Percentiles rank a stretch among this genome's conserved stretches.
Conservation (phyloP, 139 green algal species). For the Auxenochlorella pyrenoidosa region DNA sequence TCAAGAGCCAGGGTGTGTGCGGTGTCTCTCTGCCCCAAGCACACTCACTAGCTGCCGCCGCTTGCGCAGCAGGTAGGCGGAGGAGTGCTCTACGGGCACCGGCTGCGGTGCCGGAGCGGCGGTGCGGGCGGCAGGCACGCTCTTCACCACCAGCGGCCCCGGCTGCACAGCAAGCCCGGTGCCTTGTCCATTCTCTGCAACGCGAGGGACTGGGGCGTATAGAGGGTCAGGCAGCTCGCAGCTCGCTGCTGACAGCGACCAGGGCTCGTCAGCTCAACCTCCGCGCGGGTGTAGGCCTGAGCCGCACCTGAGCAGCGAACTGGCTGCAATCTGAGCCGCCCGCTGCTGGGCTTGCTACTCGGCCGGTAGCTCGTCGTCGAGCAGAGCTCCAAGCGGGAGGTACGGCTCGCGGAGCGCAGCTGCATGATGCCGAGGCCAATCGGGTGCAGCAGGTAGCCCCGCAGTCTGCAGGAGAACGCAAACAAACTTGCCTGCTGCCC, state of each 20-base stretch:
- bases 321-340: no score
- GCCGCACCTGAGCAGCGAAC: constrained; percentile 23
- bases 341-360: not conserved
- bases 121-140: constrained; percentile 3
- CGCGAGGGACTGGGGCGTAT: not conserved
- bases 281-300: not conserved
- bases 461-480: no score
- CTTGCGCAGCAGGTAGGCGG: constrained; percentile 33
- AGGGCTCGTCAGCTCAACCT: no score
- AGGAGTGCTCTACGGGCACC: constrained; percentile 42
- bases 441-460: no score
- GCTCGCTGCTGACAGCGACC: not conserved
- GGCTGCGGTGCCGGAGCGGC: constrained; percentile 31
- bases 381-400: not conserved
- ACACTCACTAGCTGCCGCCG: constrained; percentile 14
- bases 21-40: no score
- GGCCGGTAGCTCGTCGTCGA: constrained; percentile 5
- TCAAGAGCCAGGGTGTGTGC: no score
- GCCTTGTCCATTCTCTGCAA: not conserved
- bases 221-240: not conserved
- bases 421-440: no score
- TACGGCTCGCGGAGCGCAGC: no score
- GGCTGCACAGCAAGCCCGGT: not conserved
- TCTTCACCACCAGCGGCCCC: constrained; percentile 26
- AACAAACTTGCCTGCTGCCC: no score